Conservation (phyloP, 768 basidiomycete species). For the Leccinum arenicola region DNA sequence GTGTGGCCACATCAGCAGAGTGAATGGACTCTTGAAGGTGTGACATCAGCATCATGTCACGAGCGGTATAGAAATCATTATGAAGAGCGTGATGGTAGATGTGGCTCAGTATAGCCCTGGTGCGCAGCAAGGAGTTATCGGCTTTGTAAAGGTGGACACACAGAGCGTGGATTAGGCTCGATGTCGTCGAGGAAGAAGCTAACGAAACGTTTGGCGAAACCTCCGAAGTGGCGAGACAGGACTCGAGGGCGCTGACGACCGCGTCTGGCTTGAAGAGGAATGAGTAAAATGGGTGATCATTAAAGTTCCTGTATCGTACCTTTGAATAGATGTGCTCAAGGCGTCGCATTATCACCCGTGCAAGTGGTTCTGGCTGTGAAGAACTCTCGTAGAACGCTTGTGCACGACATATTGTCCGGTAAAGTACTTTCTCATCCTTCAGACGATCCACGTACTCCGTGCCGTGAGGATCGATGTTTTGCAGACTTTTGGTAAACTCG, state of each 20-base stretch:
- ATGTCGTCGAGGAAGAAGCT: constrained; percentile 51
- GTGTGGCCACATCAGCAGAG: constrained; percentile 93
- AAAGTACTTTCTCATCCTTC: constrained; percentile 93
- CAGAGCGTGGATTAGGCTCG: constrained; percentile 80
- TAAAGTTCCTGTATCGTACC: constrained; percentile 40
- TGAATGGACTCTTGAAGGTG: constrained; percentile 96
- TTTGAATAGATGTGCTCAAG: constrained; percentile 98
- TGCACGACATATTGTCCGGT: constrained; percentile 89
- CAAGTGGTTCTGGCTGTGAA: constrained; percentile 71
- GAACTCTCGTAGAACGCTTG: constrained; percentile 90
- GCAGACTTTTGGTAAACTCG: constrained; percentile 95
- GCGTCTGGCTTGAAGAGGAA: constrained; percentile 72
- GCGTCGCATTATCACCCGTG: constrained; percentile 90
- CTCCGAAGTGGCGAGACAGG: constrained; percentile 54
- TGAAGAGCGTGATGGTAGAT: constrained; percentile 97
- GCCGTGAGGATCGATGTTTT: constrained; percentile 98
- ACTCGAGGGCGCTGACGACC: constrained; percentile 87
- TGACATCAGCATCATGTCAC: constrained; percentile 98
- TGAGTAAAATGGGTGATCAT: constrained; percentile 3
- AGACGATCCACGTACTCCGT: constrained; percentile 98
- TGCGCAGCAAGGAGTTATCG: constrained; percentile 87
- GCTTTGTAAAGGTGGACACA: constrained; percentile 93
- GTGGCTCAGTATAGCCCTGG: constrained; percentile 95
- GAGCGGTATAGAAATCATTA: constrained; percentile 94
- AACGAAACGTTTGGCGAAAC: constrained; percentile 65